These are phyloP conservation scores for Penicillium digitatum DNA, from an alignment of 2,329 filamentous ascomycete species.

Conservation along the genomic window DNA sequence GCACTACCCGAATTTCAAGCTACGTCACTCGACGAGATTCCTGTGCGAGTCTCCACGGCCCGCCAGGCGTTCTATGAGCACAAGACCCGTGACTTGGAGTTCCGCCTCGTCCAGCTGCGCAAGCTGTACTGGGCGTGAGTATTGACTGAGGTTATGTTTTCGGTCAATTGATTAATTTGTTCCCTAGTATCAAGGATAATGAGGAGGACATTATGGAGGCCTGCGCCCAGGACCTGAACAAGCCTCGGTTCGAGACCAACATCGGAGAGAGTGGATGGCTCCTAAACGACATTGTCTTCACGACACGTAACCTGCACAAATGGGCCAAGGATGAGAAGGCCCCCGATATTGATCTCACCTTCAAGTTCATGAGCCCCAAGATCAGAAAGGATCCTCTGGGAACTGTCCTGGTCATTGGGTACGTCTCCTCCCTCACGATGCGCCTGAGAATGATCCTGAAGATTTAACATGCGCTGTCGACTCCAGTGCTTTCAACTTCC, in stretches of 20 bases:
- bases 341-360: constrained; percentile 64
- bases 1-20: constrained; percentile 50
- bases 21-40: constrained; percentile 65
- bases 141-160: background rate
- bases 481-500: constrained; percentile 80
- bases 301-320: constrained; percentile 70
- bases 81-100: constrained; percentile 77
- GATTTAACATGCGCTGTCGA: constrained; percentile 2
- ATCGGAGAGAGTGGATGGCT: constrained; percentile 73
- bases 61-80: constrained; percentile 70
- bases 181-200: constrained; percentile 64
- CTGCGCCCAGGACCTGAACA: constrained; percentile 71
- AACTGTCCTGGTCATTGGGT: constrained; percentile 77
- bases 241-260: constrained; percentile 69
- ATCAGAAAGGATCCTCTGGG: constrained; percentile 87
- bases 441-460: background rate
- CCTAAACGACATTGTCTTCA: constrained; percentile 75
- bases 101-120: constrained; percentile 78
- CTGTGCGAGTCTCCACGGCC: constrained; percentile 56
- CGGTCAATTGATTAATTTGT: background rate
- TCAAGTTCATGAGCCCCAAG: constrained; percentile 65
- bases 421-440: constrained; percentile 18
- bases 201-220: constrained; percentile 69
- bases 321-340: constrained; percentile 81
- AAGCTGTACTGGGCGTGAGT: constrained; percentile 85